Conservation (phyloP, 2,329 filamentous ascomycete genomes). For the Trichoderma semiorbis region DNA sequence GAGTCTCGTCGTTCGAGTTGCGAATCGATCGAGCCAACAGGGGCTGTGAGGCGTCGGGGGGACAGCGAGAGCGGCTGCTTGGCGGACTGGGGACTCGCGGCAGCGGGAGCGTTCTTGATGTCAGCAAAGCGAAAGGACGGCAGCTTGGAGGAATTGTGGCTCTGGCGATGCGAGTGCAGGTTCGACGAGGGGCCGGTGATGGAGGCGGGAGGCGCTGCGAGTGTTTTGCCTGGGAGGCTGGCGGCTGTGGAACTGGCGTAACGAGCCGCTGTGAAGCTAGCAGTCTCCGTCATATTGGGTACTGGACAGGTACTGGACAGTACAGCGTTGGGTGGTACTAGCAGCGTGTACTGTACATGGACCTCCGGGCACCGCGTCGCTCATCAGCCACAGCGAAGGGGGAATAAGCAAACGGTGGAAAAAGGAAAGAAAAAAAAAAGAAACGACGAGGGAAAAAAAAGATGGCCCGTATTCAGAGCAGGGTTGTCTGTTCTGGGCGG, state of each 20-base stretch:
- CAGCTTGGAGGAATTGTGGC: constrained; percentile 53
- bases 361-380: constrained; percentile 1
- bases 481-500: background rate
- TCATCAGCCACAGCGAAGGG: constrained; percentile 15
- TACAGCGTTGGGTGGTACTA: constrained; percentile 1
- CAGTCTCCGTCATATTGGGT: constrained; percentile 20
- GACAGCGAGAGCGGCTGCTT: constrained; percentile 16
- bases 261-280: constrained; percentile 20
- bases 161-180: constrained; percentile 49
- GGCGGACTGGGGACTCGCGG: constrained; percentile 25
- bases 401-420: background rate
- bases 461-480: background rate
- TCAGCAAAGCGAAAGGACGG: constrained; percentile 54
- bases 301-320: background rate
- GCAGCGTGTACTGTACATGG: constrained; percentile 8
- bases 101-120: constrained; percentile 33
- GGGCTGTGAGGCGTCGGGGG: constrained; percentile 16
- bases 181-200: constrained; percentile 21
- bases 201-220: constrained; percentile 19
- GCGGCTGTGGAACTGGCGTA: constrained; percentile 18
- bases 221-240: constrained; percentile 16
- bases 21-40: constrained; percentile 15
- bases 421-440: constrained; percentile 4
- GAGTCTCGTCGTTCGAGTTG: constrained; percentile 5
- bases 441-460: background rate